Evolutionary conservation across 139 green algal species (phyloP).

Genomic region (Eudorina sp.): DNA sequence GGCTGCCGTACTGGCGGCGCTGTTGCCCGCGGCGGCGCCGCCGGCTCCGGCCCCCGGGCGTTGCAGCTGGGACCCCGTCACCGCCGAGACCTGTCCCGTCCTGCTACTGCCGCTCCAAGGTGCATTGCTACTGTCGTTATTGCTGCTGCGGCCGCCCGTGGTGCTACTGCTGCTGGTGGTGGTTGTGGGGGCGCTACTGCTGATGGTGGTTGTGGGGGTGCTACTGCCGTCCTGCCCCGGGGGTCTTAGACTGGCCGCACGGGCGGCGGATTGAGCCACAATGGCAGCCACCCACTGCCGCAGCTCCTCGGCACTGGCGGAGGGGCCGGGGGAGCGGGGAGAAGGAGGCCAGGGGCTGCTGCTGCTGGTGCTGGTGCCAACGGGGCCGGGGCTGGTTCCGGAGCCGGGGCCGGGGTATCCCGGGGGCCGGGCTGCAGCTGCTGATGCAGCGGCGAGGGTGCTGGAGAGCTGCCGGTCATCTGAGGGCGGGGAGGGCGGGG

Average conservation of each 20-base stretch:
- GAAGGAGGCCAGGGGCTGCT: neutral
- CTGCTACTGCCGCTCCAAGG: neutral
- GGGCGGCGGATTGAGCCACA: neutral
- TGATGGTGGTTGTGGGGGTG: neutral
- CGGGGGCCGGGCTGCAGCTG: no score
- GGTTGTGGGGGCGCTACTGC: neutral
- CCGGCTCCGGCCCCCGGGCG: neutral
- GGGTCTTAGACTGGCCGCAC: neutral
- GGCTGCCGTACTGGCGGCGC: neutral
- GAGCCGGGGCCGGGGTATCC: neutral
- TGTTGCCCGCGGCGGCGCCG: neutral
- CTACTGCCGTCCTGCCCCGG: neutral
- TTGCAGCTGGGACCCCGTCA: neutral
- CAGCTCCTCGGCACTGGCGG: slow-evolving; percentile 19
- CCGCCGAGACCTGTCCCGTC: no score
- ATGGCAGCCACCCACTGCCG: slow-evolving; percentile 15
- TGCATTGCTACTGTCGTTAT: neutral
- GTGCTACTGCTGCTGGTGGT: neutral
- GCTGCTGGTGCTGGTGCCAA: no score
- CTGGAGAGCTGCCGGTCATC: no score
- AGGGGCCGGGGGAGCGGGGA: neutral
- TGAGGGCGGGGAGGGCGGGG: no score
- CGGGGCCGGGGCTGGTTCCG: neutral
- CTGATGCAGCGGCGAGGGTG: no score
- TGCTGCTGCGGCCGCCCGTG: neutral